Percentiles rank a stretch among this genome's conserved stretches.
These are phyloP conservation scores for Picea glauca DNA, from an alignment of 75 land plant species.

Conservation along the genomic window DNA sequence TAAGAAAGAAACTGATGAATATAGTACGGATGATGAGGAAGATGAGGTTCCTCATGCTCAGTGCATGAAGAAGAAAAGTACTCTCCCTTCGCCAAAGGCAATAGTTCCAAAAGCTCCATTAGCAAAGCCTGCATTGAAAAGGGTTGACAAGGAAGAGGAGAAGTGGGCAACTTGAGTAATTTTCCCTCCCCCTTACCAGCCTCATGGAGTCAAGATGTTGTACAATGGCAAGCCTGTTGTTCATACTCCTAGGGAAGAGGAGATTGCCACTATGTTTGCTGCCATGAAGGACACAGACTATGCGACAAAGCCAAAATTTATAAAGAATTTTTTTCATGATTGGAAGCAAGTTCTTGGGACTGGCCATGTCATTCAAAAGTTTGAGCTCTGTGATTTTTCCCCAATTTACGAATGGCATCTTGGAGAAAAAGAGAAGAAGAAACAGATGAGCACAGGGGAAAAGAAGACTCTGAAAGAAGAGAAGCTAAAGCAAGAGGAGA, in stretches of 20 bases:
- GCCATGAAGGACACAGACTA: slow-evolving; percentile 95
- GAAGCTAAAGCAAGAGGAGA: slow-evolving; percentile 85
- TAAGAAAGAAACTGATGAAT: slow-evolving; percentile 20
- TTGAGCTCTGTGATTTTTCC: slow-evolving; percentile 84
- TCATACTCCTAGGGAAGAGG: slow-evolving; percentile 85
- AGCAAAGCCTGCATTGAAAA: slow-evolving; percentile 36
- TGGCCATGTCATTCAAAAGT: slow-evolving; percentile 77
- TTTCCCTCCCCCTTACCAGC: slow-evolving; percentile 86
- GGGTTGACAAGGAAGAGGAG: slow-evolving; percentile 47
- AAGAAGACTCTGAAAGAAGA: slow-evolving; percentile 86
- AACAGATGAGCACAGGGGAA: slow-evolving; percentile 87
- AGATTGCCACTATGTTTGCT: slow-evolving; percentile 98
- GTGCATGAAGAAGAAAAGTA: slow-evolving; percentile 30
- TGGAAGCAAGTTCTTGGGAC: slow-evolving; percentile 76
- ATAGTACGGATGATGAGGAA: slow-evolving; percentile 43
- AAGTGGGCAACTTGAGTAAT: slow-evolving; percentile 91
- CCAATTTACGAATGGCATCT: slow-evolving; percentile 94
- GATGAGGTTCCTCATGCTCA: slow-evolving; percentile 52
- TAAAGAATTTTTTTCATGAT: slow-evolving; percentile 80
- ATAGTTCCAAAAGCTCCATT: slow-evolving; percentile 11
- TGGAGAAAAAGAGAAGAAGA: slow-evolving; percentile 88
- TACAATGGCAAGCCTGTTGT: slow-evolving; percentile 76
- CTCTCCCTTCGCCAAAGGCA: slow-evolving; percentile 11
- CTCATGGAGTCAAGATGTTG: slow-evolving; percentile 89
- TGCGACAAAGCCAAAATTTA: slow-evolving; percentile 57